Conservation (phyloP, 129 eudicot species). For the Flaveria sonorensis region DNA sequence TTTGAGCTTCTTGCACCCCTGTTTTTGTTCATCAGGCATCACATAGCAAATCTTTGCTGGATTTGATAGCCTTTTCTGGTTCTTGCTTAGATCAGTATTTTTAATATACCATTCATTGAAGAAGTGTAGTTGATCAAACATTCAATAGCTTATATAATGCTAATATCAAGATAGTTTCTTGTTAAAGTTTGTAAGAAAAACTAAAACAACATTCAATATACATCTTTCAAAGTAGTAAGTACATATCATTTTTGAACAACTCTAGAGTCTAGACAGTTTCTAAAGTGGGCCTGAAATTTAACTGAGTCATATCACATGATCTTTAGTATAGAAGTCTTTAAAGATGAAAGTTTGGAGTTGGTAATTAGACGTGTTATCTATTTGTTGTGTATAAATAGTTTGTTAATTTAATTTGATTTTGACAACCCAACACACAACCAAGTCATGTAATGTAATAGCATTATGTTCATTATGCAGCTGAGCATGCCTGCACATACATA, state of each 20-base stretch:
- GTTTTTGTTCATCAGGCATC: background rate
- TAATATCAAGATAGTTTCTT: background rate
- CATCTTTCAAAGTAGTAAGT: background rate
- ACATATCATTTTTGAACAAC: background rate
- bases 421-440: background rate
- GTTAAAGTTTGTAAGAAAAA: background rate
- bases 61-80: background rate
- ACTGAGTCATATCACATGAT: background rate
- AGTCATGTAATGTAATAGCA: background rate
- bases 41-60: background rate
- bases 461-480: background rate
- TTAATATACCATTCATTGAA: background rate
- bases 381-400: background rate
- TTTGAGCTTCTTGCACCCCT: constrained; percentile 23
- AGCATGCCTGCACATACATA: background rate
- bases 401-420: background rate
- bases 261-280: background rate
- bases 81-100: background rate
- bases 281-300: background rate
- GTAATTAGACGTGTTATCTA: background rate
- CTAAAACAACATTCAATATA: background rate
- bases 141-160: background rate
- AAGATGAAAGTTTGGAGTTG: background rate
- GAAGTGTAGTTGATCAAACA: background rate
- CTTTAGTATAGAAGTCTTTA: background rate